Base-by-base conservation (phyloP, 2,329 filamentous ascomycete species). In the Claviceps purpurea region DNA sequence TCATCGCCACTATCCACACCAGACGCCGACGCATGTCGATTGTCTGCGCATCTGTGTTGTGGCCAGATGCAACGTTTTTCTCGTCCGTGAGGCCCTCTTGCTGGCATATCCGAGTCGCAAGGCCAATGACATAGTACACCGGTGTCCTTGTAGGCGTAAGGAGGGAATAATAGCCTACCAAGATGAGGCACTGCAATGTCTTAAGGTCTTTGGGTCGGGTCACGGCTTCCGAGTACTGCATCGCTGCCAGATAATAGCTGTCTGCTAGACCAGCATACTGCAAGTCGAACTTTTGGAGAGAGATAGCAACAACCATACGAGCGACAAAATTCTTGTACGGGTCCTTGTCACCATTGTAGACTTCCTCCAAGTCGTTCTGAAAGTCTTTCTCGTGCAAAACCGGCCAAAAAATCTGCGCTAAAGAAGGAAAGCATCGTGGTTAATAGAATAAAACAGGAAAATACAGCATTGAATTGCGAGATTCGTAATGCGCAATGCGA, bases 201-300 rank as follows among this genome's bases (percentile, higher is more conserved):
- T 84, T 87, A 34, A 96, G 69, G 64, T 97, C 88, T 74, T 95
- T 95, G n/a, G 85, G 82, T 50, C 84, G 82, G 51, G 97, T 78
- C 11, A 94, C 83, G 2, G 82, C 81, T 65, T 96, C 87, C 55
- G 97, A 82, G 60, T 84, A 84, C 56, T 84, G 82, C 70, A 97
- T 82, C 5, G 91, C 91, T 24, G 90, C 87, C 22, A 96, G 76
- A 62, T 96, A 97, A 69, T 95, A 97, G 64, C 89, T 90, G 68
- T 97, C 91, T 34, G 93, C 91, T 30, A 97, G 73, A 24, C 90
- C 90, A n/a, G 90, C 89, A 66, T 93, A 97, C 57, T 87, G 83
- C 0, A 84, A 80, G 63, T 90, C 88, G 61, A 96, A 76, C 67
- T 94, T 95, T 68, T 97, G 91, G 68, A 97, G 79, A 65, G 89